Base-by-base conservation (phyloP, 2,329 filamentous ascomycete genomes). In the Pseudomassariella vexata region DNA sequence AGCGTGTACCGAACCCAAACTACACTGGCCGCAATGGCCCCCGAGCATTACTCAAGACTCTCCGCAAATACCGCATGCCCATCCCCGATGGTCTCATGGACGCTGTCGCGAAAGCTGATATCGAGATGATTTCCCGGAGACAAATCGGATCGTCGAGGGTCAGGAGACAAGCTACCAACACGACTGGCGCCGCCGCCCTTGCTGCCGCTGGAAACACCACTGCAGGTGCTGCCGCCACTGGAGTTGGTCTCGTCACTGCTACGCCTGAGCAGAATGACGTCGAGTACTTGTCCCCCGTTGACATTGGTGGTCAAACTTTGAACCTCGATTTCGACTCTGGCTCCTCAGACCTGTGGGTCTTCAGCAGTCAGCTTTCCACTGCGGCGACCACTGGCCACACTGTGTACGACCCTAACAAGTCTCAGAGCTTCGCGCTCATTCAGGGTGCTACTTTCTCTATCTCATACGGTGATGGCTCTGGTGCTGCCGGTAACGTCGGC, bases 281-380 rank as follows among this genome's bases (percentile, higher is more conserved):
- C 26, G 53, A 55, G 27, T 57, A 56, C 30, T 29, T 56, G 10
- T 46, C 49, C 3, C 53, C 52, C 7, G 53, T 57, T n/a, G 44
- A 42, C 20, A 55, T 57, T 26, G 54, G 54, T 12, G 51, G 50
- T 14, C 50, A 56, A 32, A 47, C 47, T 15, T 18, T 57, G 15
- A 55, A 54, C 32, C 46, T 57, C 21, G 54, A 57, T 26, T 54
- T 57, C 38, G 54, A 57, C 38, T 53, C 53, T 9, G 54, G 54
- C 16, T 57, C 53, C 7, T 56, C 54, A 8, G 54, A 57, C 27
- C 41, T 57, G 11, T 57, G 54, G 54, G 51, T 56, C 15, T 57
- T 56, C 41, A 54, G 49, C 43, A 65, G 27, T 42, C 56, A 53
- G 27, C 37, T 53, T n/a, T 50, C 47, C 37, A 18, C 19, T 9